Base-by-base conservation (phyloP, 352 stramenopile species). In the Pythium guiyangense region DNA sequence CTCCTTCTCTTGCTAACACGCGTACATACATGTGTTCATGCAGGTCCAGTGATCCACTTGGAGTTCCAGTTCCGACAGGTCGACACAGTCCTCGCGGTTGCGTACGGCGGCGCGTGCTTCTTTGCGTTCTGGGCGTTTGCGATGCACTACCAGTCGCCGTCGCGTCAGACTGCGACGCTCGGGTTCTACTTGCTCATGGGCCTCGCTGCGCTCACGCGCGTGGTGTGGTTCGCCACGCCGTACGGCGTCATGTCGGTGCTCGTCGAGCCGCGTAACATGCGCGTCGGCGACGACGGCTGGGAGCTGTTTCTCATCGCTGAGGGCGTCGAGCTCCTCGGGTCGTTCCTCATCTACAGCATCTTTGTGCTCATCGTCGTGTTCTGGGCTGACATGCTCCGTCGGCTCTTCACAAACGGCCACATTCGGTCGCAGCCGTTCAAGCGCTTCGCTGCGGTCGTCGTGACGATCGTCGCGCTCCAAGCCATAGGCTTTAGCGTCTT, bases 311-410 rank as follows among this genome's bases (percentile, higher is more conserved):
- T 97, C 20, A 34, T 90, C 17, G 86, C 81, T 2, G 94, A 98
- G 60, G 60, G 91, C 35, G 74, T 97, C 10, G 73, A 98, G 50
- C 87, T 92, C 34, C 54, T 96, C 8, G 96, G 96, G 44, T 97
- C 89, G 20, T 81, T 98, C 49, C 76, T 95, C n/a, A 76, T 99
- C 29, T 98, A 98, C 74, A 94, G 86, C 54, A 97, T 99, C 65
- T 98, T 99, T 62, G 96, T 99, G 60, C 83, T 99, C 18, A 98
- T 98, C 70, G 76, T 98, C 45, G 94, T 99, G 25, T 98, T 98
- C 74, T 99, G 96, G 96, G 92, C 96, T 6, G 93, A 99, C 69
- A 98, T 99, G 81, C 73, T 99, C 35, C 97, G 97, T 50, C 95
- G 96, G 10, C 74, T 89, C 18, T 90, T 89, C 63, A 86, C 82